Percentiles rank a stretch among this genome's conserved stretches.
Conservation (phyloP, 73 alveolate species). For the Paramecium pentaurelia region DNA sequence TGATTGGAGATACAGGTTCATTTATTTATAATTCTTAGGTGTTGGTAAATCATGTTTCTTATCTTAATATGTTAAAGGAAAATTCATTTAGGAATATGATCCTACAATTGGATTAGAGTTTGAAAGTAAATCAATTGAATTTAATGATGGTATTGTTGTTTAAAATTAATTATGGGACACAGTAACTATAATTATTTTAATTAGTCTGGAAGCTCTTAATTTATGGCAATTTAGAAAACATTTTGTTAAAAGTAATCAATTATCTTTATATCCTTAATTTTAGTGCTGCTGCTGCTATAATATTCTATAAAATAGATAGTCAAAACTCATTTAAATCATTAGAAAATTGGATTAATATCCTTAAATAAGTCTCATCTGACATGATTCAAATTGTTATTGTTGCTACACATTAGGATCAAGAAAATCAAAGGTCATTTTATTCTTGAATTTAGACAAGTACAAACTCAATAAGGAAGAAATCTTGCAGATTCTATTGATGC, state of each 20-base stretch:
- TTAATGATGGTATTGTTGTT: background rate
- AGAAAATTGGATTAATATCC: background rate
- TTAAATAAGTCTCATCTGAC: background rate
- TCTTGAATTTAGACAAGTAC: background rate
- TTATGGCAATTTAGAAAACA: background rate
- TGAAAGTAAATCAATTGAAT: background rate
- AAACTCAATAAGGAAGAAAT: background rate
- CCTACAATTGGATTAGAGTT: conserved; percentile 63
- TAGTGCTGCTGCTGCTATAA: background rate
- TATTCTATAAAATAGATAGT: background rate
- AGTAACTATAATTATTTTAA: background rate
- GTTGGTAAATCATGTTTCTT: conserved; percentile 71
- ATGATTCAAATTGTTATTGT: background rate
- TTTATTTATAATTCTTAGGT: background rate
- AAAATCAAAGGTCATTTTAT: background rate
- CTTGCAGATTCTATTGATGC: background rate
- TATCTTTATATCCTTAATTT: background rate
- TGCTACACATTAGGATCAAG: conserved; percentile 1
- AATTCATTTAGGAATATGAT: conserved; percentile 23
- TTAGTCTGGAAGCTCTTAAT: background rate
- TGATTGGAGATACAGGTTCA: conserved; percentile 65
- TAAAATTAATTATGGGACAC: conserved; percentile 68
- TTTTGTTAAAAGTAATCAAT: background rate
- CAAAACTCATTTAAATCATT: background rate
- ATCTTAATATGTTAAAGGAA: conserved; percentile 34